These are phyloP conservation scores for Saxophila tyrrhenica DNA, from an alignment of 495 filamentous ascomycete genomes.

Conservation along the genomic window DNA sequence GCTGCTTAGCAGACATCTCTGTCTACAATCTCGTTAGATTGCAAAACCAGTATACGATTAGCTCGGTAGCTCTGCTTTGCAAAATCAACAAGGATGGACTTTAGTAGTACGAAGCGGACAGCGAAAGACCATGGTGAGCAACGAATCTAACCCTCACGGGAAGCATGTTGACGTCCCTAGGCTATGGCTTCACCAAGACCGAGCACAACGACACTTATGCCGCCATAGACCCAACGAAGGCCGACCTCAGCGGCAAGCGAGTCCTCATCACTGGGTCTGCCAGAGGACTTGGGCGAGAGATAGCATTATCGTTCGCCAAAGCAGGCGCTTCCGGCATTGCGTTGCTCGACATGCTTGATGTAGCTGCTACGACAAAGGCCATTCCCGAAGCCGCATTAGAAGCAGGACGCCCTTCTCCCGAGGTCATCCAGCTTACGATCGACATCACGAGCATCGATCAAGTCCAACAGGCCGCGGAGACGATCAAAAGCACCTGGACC, in stretches of 20 bases:
- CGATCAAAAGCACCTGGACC: constrained; percentile 21
- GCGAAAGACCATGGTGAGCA: not conserved
- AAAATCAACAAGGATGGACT: not conserved
- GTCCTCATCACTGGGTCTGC: constrained; percentile 23
- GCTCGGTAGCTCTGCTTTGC: no score
- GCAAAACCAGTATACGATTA: no score
- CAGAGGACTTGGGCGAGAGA: constrained; percentile 20
- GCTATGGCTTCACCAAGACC: not conserved
- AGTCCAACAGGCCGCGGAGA: constrained; percentile 27
- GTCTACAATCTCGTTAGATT: no score
- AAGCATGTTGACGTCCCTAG: no score
- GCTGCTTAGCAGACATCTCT: no score
- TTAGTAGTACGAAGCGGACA: not conserved
- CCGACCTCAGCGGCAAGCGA: constrained; percentile 13
- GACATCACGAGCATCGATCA: constrained; percentile 34
- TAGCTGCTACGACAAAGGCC: constrained; percentile 28
- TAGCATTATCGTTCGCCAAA: constrained; percentile 16
- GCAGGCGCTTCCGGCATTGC: constrained; percentile 10
- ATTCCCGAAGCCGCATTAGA: constrained; percentile 29
- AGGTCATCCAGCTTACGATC: constrained; percentile 31
- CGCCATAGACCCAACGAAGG: constrained; percentile 12
- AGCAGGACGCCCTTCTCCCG: constrained; percentile 32
- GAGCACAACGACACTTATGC: constrained; percentile 19
- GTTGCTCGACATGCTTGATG: not conserved
- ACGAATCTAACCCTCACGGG: no score